Percentiles rank a stretch among this genome's conserved stretches.
Conservation (phyloP, 1,139 yeast species). For the Yamadazyma diddensiae region DNA sequence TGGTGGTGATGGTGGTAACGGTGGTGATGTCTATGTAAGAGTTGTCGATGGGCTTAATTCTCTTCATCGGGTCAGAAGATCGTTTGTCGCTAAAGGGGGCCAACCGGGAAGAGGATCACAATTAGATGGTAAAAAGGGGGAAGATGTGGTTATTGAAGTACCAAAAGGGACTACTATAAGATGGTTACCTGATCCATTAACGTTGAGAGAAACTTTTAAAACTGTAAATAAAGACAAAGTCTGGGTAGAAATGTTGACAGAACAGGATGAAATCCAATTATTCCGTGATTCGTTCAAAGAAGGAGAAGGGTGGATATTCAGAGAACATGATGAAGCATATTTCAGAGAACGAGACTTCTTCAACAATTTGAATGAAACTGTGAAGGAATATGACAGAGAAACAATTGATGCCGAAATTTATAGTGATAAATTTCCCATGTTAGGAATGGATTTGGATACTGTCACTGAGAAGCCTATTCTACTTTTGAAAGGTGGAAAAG, state of each 20-base stretch:
- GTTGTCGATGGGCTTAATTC: conserved; percentile 73
- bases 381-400: conserved; percentile 60
- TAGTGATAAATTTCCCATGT: conserved; percentile 70
- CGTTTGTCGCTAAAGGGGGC: conserved; percentile 74
- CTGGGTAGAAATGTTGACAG: conserved; percentile 27
- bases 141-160: conserved; percentile 73
- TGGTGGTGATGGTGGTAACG: conserved; percentile 97
- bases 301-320: conserved; percentile 88
- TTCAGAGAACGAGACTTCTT: conserved; percentile 67
- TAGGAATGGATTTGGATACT: conserved; percentile 70
- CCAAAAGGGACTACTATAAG: conserved; percentile 87
- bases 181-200: conserved; percentile 79
- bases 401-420: conserved; percentile 57
- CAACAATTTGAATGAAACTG: conserved; percentile 56
- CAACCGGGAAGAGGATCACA: conserved; percentile 69
- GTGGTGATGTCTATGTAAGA: conserved; percentile 82
- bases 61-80: conserved; percentile 63
- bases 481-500: conserved; percentile 78
- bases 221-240: conserved; percentile 21
- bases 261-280: conserved; percentile 46
- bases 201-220: conserved; percentile 35
- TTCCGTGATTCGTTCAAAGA: conserved; percentile 55
- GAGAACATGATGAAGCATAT: conserved; percentile 68
- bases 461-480: conserved; percentile 69
- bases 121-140: conserved; percentile 80